phyloP scores from a whole-genome alignment of 164 flowering plant species.

The Macadamia tetraphylla region DNA sequence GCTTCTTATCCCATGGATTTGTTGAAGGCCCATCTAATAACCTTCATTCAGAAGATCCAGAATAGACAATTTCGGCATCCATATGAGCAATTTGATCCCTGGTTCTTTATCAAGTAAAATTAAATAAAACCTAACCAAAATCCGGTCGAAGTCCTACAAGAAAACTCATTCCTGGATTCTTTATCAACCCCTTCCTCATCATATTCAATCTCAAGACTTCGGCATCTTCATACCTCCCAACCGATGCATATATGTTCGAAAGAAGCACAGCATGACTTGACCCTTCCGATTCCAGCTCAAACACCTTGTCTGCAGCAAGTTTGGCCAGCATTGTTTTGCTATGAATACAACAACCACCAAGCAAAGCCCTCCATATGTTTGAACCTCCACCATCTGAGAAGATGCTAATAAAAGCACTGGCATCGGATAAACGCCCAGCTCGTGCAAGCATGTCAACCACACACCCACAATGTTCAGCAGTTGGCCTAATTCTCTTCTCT shows the following conservation, averaged over 20 bases:
- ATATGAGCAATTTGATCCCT: background rate
- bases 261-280: slow-evolving; percentile 36
- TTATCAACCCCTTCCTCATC: slow-evolving; percentile 19
- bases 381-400: slow-evolving; percentile 12
- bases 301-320: slow-evolving; percentile 27
- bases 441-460: background rate
- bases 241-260: slow-evolving; percentile 41
- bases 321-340: slow-evolving; percentile 30
- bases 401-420: slow-evolving; percentile 12
- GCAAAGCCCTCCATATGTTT: slow-evolving; percentile 33
- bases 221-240: slow-evolving; percentile 37
- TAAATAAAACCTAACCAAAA: slow-evolving; percentile 7
- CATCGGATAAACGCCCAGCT: slow-evolving; percentile 34
- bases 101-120: too few species aligned
- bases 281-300: slow-evolving; percentile 20
- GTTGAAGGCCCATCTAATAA: too few species aligned
- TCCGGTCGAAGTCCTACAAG: slow-evolving; percentile 11
- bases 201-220: slow-evolving; percentile 27
- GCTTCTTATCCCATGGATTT: too few species aligned
- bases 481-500: slow-evolving; percentile 13
- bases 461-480: too few species aligned
- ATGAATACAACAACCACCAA: slow-evolving; percentile 33
- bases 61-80: background rate
- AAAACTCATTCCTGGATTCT: slow-evolving; percentile 33
- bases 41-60: too few species aligned